These are phyloP conservation scores for Cairneyella variabilis DNA, from an alignment of 495 filamentous ascomycete species.

Conservation along the genomic window DNA sequence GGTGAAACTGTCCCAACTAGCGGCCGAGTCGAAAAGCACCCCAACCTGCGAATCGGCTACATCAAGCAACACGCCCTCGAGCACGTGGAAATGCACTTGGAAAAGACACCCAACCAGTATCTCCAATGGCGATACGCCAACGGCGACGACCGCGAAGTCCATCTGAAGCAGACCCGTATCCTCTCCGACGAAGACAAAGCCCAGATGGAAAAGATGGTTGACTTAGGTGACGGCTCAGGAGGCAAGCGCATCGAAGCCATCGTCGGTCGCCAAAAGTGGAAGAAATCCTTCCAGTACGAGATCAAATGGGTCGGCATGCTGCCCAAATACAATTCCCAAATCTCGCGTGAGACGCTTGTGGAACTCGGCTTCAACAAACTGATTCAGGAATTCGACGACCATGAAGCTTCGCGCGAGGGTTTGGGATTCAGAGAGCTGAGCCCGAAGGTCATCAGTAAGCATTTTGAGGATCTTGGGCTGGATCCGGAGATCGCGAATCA, in stretches of 20 bases:
- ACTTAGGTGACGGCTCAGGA: conserved; percentile 78
- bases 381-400: conserved; percentile 96
- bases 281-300: conserved; percentile 99
- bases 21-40: conserved; percentile 96
- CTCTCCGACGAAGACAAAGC: conserved; percentile 78
- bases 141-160: conserved; percentile 93
- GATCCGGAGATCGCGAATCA: conserved; percentile 98
- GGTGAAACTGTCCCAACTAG: conserved; percentile 84
- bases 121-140: conserved; percentile 98
- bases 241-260: conserved; percentile 76
- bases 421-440: conserved; percentile 90
- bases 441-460: conserved; percentile 90
- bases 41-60: conserved; percentile 97
- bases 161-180: conserved; percentile 94
- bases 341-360: conserved; percentile 88
- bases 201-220: conserved; percentile 86
- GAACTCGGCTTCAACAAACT: conserved; percentile 86
- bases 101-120: conserved; percentile 99
- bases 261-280: conserved; percentile 96
- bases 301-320: conserved; percentile 87
- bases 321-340: conserved; percentile 88
- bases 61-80: conserved; percentile 99
- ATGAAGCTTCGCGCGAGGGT: conserved; percentile 95
- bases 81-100: conserved; percentile 98
- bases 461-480: conserved; percentile 94